Percentiles rank a stretch among this genome's conserved stretches.
These are phyloP conservation scores for Ustulina deusta DNA, from an alignment of 2,329 filamentous ascomycete species.

Conservation along the genomic window DNA sequence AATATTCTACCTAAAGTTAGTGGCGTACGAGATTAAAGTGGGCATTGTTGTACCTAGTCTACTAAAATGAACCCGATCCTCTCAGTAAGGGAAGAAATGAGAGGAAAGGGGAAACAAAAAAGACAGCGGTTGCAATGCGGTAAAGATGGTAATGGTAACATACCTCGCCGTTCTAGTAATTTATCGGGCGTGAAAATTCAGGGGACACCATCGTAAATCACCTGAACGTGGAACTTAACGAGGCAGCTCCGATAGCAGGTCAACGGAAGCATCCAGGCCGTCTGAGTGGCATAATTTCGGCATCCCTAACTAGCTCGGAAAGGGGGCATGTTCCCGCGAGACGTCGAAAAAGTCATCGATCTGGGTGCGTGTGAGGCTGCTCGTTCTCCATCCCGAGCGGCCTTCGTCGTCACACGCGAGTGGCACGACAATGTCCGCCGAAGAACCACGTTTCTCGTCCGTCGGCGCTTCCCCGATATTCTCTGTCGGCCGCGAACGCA, in stretches of 20 bases:
- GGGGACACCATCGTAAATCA: too few relatives aligned
- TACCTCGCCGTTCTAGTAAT: not conserved
- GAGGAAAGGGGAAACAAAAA: not conserved
- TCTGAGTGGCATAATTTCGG: not conserved
- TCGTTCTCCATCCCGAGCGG: conserved; percentile 4
- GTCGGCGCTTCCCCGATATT: not conserved
- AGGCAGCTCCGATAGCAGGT: not conserved
- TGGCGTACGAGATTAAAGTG: not conserved
- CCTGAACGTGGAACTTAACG: too few relatives aligned
- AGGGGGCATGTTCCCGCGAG: conserved; percentile 6
- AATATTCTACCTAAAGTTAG: conserved; percentile 9
- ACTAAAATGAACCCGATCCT: not conserved
- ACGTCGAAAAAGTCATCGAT: conserved; percentile 24
- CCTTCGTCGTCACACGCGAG: not conserved
- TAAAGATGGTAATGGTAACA: not conserved
- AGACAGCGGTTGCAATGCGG: not conserved
- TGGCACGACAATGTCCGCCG: not conserved
- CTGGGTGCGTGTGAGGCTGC: conserved; percentile 25
- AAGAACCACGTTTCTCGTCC: not conserved
- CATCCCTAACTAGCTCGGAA: conserved; percentile 1
- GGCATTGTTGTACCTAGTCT: not conserved
- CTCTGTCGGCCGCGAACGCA: not conserved
- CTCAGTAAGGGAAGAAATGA: not conserved
- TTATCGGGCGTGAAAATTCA: too few relatives aligned
- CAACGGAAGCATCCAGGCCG: not conserved